Conservation (phyloP, 140 eudicot species). For the Ambrosia hybrid region DNA sequence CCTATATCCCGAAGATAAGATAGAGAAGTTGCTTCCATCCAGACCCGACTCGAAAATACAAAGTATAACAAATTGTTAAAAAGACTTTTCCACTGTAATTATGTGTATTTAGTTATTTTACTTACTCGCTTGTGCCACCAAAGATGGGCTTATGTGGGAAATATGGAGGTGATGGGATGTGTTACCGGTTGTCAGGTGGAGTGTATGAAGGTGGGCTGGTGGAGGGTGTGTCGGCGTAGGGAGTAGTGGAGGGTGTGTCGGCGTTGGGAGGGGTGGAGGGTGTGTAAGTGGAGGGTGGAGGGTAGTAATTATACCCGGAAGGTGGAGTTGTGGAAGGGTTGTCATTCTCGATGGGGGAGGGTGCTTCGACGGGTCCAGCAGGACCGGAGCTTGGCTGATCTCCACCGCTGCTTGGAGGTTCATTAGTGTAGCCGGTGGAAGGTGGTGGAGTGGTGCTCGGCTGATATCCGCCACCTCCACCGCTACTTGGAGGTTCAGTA, state of each 20-base stretch:
- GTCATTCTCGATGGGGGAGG: constrained; percentile 9
- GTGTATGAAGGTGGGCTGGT: constrained; percentile 5
- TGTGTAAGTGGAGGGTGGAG: constrained; percentile 24
- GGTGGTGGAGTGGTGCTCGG: constrained; percentile 23
- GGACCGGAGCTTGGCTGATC: constrained; percentile 23
- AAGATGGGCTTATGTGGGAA: constrained; percentile 57
- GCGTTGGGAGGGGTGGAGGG: constrained; percentile 21
- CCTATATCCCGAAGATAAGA: no score
- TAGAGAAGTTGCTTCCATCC: no score
- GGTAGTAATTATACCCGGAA: neutral
- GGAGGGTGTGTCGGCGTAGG: constrained; percentile 10
- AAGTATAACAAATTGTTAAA: no score
- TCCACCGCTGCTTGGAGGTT: constrained; percentile 34
- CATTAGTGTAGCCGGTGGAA: constrained; percentile 10
- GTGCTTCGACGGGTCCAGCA: constrained; percentile 12
- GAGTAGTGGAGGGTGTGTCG: constrained; percentile 21
- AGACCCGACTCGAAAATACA: no score
- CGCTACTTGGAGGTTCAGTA: constrained; percentile 24
- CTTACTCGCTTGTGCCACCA: constrained; percentile 68
- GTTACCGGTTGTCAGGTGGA: constrained; percentile 24
- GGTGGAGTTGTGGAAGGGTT: constrained; percentile 11
- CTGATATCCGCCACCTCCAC: constrained; percentile 5
- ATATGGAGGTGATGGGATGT: constrained; percentile 55
- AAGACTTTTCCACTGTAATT: no score
- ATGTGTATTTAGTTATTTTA: neutral